A percentile compares a stretch with the other conserved stretches of the same genome.
Evolutionary conservation across 768 basidiomycete species (phyloP).

Genomic region (Antrodiella citrinella): DNA sequence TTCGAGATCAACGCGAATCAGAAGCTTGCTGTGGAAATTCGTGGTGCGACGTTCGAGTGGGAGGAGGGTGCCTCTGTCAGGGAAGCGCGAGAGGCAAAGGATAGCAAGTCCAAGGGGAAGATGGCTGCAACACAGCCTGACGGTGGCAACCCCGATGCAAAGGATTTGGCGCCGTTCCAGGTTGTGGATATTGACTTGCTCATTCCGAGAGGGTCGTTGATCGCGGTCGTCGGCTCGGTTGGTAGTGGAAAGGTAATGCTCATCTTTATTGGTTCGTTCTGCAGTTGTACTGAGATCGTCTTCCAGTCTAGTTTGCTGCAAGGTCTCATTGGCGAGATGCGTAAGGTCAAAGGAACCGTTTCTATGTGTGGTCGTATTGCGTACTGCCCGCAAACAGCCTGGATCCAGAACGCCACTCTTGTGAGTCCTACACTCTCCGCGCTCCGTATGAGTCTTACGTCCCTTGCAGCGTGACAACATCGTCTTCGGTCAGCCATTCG

Average conservation of each 20-base stretch:
- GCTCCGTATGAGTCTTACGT: neutral
- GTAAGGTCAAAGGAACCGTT: conserved; percentile 39
- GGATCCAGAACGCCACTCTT: conserved; percentile 66
- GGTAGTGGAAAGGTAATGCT: conserved; percentile 49
- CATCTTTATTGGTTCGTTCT: neutral
- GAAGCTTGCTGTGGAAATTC: conserved; percentile 39
- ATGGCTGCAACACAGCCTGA: neutral
- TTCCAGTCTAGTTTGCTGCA: conserved; percentile 50
- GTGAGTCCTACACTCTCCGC: conserved; percentile 25
- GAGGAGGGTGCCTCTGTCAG: conserved; percentile 27
- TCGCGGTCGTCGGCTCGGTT: conserved; percentile 61
- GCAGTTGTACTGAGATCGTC: neutral
- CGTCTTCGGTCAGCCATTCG: conserved; percentile 55
- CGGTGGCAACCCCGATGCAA: neutral
- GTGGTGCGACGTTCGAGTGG: conserved; percentile 61
- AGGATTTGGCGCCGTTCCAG: conserved; percentile 33
- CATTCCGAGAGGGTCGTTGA: conserved; percentile 49
- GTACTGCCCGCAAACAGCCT: conserved; percentile 68
- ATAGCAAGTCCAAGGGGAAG: conserved; percentile 9
- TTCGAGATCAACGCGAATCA: conserved; percentile 37
- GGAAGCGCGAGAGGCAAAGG: conserved; percentile 11
- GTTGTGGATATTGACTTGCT: conserved; percentile 42
- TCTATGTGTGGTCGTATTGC: conserved; percentile 56
- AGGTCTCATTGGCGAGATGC: conserved; percentile 69
- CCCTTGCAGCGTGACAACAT: conserved; percentile 50